phyloP scores from a whole-genome alignment of 164 flowering plant species.

The Sedum album region DNA sequence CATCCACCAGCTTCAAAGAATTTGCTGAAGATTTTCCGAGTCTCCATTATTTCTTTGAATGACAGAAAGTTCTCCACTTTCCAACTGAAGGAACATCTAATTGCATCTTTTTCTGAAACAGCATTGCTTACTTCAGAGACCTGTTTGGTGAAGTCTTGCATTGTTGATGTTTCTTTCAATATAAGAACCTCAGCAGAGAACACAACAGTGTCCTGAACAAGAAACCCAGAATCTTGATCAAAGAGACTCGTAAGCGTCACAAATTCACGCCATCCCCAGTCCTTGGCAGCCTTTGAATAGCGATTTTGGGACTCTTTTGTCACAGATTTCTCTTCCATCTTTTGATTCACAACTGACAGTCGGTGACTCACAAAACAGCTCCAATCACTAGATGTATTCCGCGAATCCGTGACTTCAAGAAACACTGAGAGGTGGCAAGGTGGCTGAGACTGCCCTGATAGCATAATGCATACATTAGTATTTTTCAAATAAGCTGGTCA shows the following conservation, averaged over 20 bases:
- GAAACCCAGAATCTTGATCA: conserved; percentile 96
- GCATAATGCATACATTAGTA: conserved; percentile 29
- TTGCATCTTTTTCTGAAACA: conserved; percentile 32
- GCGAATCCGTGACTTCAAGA: conserved; percentile 94
- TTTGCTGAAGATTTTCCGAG: conserved; percentile 92
- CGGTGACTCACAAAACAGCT: conserved; percentile 99
- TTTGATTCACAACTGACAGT: conserved; percentile 91
- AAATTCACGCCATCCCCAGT: conserved; percentile 99
- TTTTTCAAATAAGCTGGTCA: conserved; percentile 15
- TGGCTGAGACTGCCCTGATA: conserved; percentile 99
- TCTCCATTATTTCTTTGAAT: conserved; percentile 96
- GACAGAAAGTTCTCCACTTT: conserved; percentile 92
- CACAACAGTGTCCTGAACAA: conserved; percentile 77
- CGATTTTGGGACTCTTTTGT: conserved; percentile 94
- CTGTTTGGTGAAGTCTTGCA: conserved; percentile 58
- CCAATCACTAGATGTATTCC: conserved; percentile 86
- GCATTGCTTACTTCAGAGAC: conserved; percentile 29
- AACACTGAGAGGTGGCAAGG: conserved; percentile 98
- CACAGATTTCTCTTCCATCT: conserved; percentile 86
- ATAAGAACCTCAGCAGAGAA: conserved; percentile 98
- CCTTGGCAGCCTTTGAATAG: conserved; percentile 95
- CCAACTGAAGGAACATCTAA: conserved; percentile 82
- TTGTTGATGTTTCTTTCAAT: conserved; percentile 71
- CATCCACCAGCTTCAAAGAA: conserved; percentile 98
- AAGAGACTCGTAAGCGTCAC: conserved; percentile 93